Evolutionary conservation across 2,329 filamentous ascomycete species (phyloP).

Genomic region (Aureobasidium melanogenum): DNA sequence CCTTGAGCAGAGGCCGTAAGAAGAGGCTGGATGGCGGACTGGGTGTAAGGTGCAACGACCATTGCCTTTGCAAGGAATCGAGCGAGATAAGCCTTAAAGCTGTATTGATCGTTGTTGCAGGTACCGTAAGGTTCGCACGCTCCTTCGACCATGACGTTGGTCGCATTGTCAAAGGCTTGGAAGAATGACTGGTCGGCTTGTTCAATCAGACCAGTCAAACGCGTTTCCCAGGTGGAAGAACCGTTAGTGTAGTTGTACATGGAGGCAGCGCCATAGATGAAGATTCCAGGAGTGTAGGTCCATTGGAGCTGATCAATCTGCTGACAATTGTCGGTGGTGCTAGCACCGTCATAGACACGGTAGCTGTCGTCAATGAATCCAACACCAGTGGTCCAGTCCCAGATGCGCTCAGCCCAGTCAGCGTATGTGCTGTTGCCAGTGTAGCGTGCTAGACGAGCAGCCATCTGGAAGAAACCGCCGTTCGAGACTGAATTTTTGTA

Average conservation of each 20-base stretch:
- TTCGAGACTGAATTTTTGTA: slow-evolving; percentile 82
- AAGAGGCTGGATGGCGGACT: slow-evolving; percentile 28
- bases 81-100: slow-evolving; percentile 67
- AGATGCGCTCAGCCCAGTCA: slow-evolving; percentile 48
- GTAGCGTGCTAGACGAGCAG: slow-evolving; percentile 41
- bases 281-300: slow-evolving; percentile 43
- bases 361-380: slow-evolving; percentile 44
- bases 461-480: slow-evolving; percentile 74
- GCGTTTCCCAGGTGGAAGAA: slow-evolving; percentile 37
- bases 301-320: slow-evolving; percentile 37
- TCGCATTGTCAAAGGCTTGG: slow-evolving; percentile 39
- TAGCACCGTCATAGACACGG: slow-evolving; percentile 38
- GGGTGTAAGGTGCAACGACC: slow-evolving; percentile 35
- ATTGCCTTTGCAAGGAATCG: slow-evolving; percentile 50
- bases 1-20: slow-evolving; percentile 33
- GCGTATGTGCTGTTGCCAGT: slow-evolving; percentile 45
- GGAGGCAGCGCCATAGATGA: slow-evolving; percentile 45
- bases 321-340: slow-evolving; percentile 36
- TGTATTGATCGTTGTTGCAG: slow-evolving; percentile 64
- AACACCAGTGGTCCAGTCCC: slow-evolving; percentile 31
- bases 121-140: slow-evolving; percentile 48
- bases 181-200: slow-evolving; percentile 44
- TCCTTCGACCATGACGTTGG: slow-evolving; percentile 54
- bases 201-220: slow-evolving; percentile 51
- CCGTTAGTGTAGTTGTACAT: slow-evolving; percentile 46